Evolutionary conservation across 1,139 yeast species (phyloP).

Genomic region (Pichia sp.): DNA sequence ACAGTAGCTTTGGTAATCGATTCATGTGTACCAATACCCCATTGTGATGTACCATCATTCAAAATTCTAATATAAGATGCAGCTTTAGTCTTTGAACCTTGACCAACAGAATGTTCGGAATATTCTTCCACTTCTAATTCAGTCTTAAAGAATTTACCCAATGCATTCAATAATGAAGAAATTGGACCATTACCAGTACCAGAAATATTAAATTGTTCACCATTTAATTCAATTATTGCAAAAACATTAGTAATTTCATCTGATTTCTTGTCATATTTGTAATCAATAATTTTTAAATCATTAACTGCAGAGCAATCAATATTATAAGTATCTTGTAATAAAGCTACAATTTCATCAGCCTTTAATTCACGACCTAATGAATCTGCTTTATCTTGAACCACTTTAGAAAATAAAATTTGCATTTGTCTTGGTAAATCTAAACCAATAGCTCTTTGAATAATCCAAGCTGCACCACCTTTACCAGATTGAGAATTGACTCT

Average conservation of each 20-base stretch:
- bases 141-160: constrained; percentile 50
- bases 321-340: constrained; percentile 71
- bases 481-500: constrained; percentile 98
- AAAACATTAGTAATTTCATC: constrained; percentile 25
- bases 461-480: constrained; percentile 99
- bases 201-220: constrained; percentile 40
- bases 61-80: constrained; percentile 78
- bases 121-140: constrained; percentile 73
- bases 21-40: constrained; percentile 96
- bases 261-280: constrained; percentile 29
- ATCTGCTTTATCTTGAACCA: constrained; percentile 82
- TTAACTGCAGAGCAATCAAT: constrained; percentile 42
- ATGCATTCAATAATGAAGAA: constrained; percentile 82
- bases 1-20: constrained; percentile 91
- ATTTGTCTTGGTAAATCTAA: constrained; percentile 87
- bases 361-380: constrained; percentile 78
- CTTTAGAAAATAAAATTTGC: constrained; percentile 83
- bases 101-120: constrained; percentile 89
- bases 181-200: constrained; percentile 96
- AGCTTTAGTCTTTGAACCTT: constrained; percentile 80
- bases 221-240: constrained; percentile 41
- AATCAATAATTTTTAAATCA: constrained; percentile 45
- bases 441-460: constrained; percentile 79
- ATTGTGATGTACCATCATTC: constrained; percentile 35
- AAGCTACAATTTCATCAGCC: constrained; percentile 64